phyloP scores from a whole-genome alignment of 352 stramenopile genomes.

The Peronosclerospora sorghi region DNA sequence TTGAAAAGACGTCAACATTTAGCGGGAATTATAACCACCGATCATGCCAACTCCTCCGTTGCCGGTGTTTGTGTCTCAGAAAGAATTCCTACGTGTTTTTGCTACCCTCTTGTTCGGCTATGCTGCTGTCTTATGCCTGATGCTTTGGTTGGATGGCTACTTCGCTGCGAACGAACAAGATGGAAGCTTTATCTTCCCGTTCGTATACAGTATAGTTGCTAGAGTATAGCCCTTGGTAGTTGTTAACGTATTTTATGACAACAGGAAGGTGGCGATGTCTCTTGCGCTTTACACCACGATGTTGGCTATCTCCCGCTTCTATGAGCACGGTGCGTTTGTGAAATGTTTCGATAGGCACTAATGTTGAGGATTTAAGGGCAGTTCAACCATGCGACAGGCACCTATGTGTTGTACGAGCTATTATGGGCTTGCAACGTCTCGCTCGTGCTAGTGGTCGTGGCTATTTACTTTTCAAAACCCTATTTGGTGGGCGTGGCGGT shows the following conservation, averaged over 20 bases:
- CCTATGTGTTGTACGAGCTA: slow-evolving; percentile 71
- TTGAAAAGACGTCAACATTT: no score
- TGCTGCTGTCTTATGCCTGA: slow-evolving; percentile 21
- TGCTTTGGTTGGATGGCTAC: slow-evolving; percentile 40
- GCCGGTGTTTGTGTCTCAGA: slow-evolving; percentile 45
- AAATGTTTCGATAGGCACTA: neutral
- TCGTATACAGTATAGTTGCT: slow-evolving; percentile 1
- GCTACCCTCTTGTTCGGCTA: slow-evolving; percentile 26
- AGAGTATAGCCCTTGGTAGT: no score
- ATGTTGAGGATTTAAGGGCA: neutral
- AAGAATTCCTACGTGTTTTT: slow-evolving; percentile 37
- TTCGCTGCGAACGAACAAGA: slow-evolving; percentile 29
- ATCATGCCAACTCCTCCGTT: slow-evolving; percentile 19
- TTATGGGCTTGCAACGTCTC: slow-evolving; percentile 79
- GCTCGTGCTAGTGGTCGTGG: slow-evolving; percentile 53
- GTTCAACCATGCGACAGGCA: slow-evolving; percentile 14
- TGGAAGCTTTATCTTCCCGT: slow-evolving; percentile 47
- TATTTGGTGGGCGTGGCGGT: slow-evolving; percentile 73
- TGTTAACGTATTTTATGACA: neutral
- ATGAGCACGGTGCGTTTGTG: slow-evolving; percentile 37
- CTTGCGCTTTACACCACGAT: slow-evolving; percentile 38
- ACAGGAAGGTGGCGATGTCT: slow-evolving; percentile 42
- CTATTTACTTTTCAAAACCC: slow-evolving; percentile 61
- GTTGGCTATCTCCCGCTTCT: slow-evolving; percentile 41
- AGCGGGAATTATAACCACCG: no score